phyloP scores from a whole-genome alignment of 2,329 filamentous ascomycete species.

The Penicillium frequentans region DNA sequence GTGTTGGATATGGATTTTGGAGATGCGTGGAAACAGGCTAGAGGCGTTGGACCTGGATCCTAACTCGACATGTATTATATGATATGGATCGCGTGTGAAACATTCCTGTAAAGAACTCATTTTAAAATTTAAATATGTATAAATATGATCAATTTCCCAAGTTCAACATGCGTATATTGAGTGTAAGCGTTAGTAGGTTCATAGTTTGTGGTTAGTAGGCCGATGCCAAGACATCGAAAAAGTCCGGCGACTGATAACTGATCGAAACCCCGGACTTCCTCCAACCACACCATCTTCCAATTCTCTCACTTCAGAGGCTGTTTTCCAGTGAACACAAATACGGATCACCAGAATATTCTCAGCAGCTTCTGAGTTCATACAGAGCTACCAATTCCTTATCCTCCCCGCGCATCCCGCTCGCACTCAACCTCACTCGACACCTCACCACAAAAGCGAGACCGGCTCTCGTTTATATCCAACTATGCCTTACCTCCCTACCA shows the following conservation, averaged over 20 bases:
- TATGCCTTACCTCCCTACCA: slow-evolving; percentile 80
- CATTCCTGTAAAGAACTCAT: background rate
- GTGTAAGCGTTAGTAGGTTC: too few relatives aligned
- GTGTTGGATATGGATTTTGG: background rate
- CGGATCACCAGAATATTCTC: background rate
- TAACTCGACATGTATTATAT: slow-evolving; percentile 8
- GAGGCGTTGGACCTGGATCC: background rate
- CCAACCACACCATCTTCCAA: slow-evolving; percentile 10
- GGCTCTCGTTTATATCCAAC: slow-evolving; percentile 21
- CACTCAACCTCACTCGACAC: slow-evolving; percentile 3
- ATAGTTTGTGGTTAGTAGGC: background rate
- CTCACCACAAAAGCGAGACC: slow-evolving; percentile 12
- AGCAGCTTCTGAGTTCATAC: background rate
- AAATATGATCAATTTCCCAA: background rate
- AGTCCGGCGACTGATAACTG: slow-evolving; percentile 22
- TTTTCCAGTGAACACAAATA: background rate
- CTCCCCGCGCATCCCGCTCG: background rate
- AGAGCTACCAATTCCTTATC: background rate
- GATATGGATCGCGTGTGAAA: background rate
- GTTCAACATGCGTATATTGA: too few relatives aligned
- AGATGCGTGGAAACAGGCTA: background rate
- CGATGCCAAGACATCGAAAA: slow-evolving; percentile 27
- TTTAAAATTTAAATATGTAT: background rate
- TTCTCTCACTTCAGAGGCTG: background rate
- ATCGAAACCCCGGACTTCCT: slow-evolving; percentile 17